Conservation (phyloP, 306 rosid species). For the Oxytropis ochrocephala region DNA sequence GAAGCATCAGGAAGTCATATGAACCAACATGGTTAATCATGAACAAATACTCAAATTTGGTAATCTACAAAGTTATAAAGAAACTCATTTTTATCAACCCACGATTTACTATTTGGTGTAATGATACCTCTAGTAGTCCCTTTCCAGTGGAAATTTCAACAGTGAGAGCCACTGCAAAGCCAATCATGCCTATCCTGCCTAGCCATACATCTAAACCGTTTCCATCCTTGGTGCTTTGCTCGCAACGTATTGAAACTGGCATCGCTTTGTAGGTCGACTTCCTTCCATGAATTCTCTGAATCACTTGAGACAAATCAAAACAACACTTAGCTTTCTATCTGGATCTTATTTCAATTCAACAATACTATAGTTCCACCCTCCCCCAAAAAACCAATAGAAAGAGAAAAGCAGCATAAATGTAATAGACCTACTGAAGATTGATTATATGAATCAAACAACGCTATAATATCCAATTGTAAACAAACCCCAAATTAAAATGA, state of each 20-base stretch:
- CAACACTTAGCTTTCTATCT: background rate
- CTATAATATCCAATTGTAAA: background rate
- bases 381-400: background rate
- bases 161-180: constrained; percentile 67
- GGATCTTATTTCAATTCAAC: background rate
- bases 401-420: background rate
- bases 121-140: constrained; percentile 84
- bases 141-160: constrained; percentile 83
- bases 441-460: background rate
- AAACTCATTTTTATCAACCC: background rate
- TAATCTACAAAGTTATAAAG: background rate
- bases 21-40: background rate
- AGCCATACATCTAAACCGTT: constrained; percentile 76
- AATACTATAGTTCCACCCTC: background rate
- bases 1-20: constrained; percentile 6
- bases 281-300: constrained; percentile 37
- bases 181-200: constrained; percentile 85
- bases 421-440: background rate
- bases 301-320: constrained; percentile 36
- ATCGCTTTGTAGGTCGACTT: constrained; percentile 32
- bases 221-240: constrained; percentile 55
- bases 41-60: background rate
- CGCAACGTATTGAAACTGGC: constrained; percentile 62
- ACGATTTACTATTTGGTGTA: background rate
- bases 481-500: background rate